Base-by-base conservation (phyloP, 768 basidiomycete genomes). In the Hygrocybe punicea region DNA sequence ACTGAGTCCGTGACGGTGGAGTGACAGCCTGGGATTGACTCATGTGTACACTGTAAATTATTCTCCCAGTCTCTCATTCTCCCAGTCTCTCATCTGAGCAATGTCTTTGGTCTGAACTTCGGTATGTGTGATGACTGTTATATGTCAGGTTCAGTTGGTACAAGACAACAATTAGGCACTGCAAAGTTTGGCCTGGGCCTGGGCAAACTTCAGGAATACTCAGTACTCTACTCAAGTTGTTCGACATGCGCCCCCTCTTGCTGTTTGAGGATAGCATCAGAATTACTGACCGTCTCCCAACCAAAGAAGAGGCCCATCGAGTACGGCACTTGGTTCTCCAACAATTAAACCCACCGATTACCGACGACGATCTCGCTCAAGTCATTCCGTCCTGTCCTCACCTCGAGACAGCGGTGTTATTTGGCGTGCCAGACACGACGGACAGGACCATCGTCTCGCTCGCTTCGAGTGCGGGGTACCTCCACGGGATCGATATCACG, bases 401-500 rank as follows among this genome's bases (percentile, higher is more conserved):
- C 56, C 76, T 94, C 47, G 81, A 87, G 67, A 82, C 84, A 4
- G 79, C 85, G 21, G 80, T 83, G 47, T 76, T 94, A n/a, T 81
- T 81, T 13, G 86, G 85, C n/a, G 79, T 87, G 13, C 76, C 77
- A 53, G 81, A 84, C 58, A 78, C 84, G 14, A 83, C 85, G 24
- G 89, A 95, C 76, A 77, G 78, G 60, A 84, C 89, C 6, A 69
- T 95, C 44, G 75, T 82, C 37, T 70, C 79, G 16, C 77, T 95
- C 40, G 86, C 88, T 8, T 71, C 74, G 56, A 78, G 75, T 46
- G 87, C 91, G 37, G 72, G 75, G 16, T 82, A 84, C 55, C 76
- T 98, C 6, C 84, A 87, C 58, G 87, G 87, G 17, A 69, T 97
- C 53, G 87, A 92, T 69, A 65, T 97, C 57, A 81, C 82, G 56